Percentiles rank a stretch among this genome's conserved stretches.
These are phyloP conservation scores for Fusarium decemcellulare DNA, from an alignment of 2,329 filamentous ascomycete genomes.

Conservation along the genomic window DNA sequence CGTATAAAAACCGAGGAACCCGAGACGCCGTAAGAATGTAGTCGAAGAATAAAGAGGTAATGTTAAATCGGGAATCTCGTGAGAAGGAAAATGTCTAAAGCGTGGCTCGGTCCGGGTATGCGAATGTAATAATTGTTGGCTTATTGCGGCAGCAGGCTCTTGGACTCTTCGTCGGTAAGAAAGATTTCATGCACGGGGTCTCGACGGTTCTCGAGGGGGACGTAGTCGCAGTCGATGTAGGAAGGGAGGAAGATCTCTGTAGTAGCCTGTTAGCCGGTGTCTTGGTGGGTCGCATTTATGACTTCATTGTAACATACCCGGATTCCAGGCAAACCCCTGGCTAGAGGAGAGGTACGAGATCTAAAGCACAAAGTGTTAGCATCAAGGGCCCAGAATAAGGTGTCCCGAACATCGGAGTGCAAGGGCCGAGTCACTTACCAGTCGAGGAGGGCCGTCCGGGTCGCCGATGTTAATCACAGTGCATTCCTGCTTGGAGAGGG, in stretches of 20 bases:
- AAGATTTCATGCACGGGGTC: constrained; percentile 85
- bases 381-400: not conserved
- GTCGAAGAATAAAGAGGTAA: constrained; percentile 29
- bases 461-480: constrained; percentile 86
- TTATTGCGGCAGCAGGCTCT: constrained; percentile 76
- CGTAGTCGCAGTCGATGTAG: constrained; percentile 81
- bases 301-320: constrained; percentile 63
- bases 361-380: constrained; percentile 58
- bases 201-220: constrained; percentile 80
- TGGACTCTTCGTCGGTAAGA: constrained; percentile 82
- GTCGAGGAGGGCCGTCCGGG: constrained; percentile 78
- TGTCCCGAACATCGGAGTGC: not conserved
- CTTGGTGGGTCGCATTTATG: not conserved
- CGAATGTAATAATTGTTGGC: constrained; percentile 18
- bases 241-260: constrained; percentile 86
- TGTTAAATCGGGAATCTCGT: constrained; percentile 42
- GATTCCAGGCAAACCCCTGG: constrained; percentile 88
- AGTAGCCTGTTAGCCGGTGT: constrained; percentile 18
- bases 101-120: constrained; percentile 37
- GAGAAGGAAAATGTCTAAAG: constrained; percentile 48
- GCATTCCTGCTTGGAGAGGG: constrained; percentile 80
- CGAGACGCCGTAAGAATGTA: constrained; percentile 34
- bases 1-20: constrained; percentile 31
- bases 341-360: constrained; percentile 85
- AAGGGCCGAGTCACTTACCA: constrained; percentile 66